Evolutionary conservation across 805 yeast genomes (phyloP).

Genomic region (Candida koratica): DNA sequence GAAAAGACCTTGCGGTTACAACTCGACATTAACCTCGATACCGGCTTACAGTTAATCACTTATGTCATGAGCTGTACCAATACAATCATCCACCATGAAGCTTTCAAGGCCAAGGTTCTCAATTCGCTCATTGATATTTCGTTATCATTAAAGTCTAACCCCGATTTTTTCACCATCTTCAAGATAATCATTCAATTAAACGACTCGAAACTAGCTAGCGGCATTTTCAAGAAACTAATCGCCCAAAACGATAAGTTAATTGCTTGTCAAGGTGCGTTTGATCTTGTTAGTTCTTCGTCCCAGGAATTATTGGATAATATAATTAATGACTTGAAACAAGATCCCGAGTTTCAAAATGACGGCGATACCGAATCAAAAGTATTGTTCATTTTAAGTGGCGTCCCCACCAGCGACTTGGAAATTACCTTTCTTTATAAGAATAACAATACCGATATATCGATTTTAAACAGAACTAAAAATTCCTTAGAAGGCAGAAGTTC

Average conservation of each 20-base stretch:
- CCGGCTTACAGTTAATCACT: slow-evolving; percentile 52
- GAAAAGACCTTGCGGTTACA: slow-evolving; percentile 49
- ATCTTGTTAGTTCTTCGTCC: slow-evolving; percentile 84
- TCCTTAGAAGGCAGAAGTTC: slow-evolving; percentile 88
- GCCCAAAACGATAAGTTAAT: slow-evolving; percentile 48
- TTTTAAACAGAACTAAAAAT: slow-evolving; percentile 76
- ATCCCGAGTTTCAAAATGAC: slow-evolving; percentile 22
- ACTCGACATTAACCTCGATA: slow-evolving; percentile 44
- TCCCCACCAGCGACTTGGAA: slow-evolving; percentile 90
- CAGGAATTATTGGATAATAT: slow-evolving; percentile 75
- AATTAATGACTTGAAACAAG: slow-evolving; percentile 36
- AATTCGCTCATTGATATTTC: slow-evolving; percentile 59
- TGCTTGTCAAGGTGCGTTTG: slow-evolving; percentile 94
- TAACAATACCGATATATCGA: slow-evolving; percentile 79
- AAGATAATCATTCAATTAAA: slow-evolving; percentile 87
- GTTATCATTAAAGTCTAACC: slow-evolving; percentile 47
- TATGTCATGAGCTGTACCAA: slow-evolving; percentile 76
- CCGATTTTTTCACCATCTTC: slow-evolving; percentile 80
- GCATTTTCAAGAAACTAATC: slow-evolving; percentile 61
- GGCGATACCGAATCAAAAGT: slow-evolving; percentile 40
- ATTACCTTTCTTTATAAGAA: slow-evolving; percentile 83
- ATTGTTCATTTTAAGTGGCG: slow-evolving; percentile 75
- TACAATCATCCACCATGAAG: slow-evolving; percentile 58
- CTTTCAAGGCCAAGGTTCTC: slow-evolving; percentile 64
- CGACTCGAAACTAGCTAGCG: slow-evolving; percentile 65